A percentile compares a stretch with the other conserved stretches of the same genome.
phyloP scores from a whole-genome alignment of 305 asterid species.

The Plantago lanceolata region DNA sequence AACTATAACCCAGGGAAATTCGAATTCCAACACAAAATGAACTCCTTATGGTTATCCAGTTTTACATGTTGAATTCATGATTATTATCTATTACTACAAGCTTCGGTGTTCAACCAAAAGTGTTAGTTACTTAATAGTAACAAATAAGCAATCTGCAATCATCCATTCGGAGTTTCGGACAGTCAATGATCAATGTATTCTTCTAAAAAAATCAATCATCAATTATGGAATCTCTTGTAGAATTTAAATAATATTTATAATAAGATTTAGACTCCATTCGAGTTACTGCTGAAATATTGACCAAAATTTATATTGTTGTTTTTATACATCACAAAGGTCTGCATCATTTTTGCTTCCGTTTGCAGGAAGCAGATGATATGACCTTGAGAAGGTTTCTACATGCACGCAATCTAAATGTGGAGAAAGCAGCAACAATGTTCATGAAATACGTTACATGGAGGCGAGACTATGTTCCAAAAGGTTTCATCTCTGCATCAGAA shows the following conservation, averaged over 20 bases:
- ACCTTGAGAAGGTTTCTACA: conserved; percentile 73
- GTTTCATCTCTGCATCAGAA: conserved; percentile 42
- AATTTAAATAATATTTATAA: not conserved
- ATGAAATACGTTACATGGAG: conserved; percentile 57
- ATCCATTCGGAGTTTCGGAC: too few relatives aligned
- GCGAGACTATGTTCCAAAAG: conserved; percentile 49
- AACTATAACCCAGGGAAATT: not conserved
- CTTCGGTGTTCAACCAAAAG: too few relatives aligned
- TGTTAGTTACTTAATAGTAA: too few relatives aligned
- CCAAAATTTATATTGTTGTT: not conserved
- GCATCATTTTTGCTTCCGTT: not conserved
- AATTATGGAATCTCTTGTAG: too few relatives aligned
- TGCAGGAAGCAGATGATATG: conserved; percentile 57
- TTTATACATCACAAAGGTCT: not conserved
- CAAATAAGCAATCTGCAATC: too few relatives aligned
- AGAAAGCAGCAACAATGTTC: conserved; percentile 61
- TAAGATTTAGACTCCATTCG: not conserved
- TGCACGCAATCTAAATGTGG: conserved; percentile 56
- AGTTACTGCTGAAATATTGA: not conserved
- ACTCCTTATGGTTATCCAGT: too few relatives aligned
- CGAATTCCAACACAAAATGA: not conserved
- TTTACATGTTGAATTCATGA: too few relatives aligned
- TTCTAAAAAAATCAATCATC: not conserved
- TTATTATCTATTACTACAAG: too few relatives aligned
- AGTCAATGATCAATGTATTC: not conserved